These are phyloP conservation scores for Theileria sp. DNA, from an alignment of 169 alveolate species.

Conservation along the genomic window DNA sequence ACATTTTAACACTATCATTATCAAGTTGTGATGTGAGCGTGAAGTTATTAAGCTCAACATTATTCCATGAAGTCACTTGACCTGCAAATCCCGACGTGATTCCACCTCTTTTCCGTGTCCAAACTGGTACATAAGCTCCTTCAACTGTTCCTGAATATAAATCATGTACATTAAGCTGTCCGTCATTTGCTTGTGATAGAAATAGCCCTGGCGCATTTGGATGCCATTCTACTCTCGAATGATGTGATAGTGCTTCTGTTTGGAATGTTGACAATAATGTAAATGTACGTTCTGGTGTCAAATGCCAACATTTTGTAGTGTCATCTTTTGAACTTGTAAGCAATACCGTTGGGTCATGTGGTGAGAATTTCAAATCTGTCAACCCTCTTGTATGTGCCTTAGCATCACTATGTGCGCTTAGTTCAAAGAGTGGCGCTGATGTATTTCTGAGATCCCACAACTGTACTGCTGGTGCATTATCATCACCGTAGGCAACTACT, in stretches of 20 bases:
- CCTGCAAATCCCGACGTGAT: constrained; percentile 61
- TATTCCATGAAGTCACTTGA: constrained; percentile 39
- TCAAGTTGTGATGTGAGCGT: constrained; percentile 37
- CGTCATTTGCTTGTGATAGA: constrained; percentile 57
- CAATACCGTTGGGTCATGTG: constrained; percentile 75
- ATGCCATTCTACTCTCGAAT: constrained; percentile 57
- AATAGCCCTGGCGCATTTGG: constrained; percentile 60
- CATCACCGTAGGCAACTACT: constrained; percentile 80
- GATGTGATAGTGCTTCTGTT: constrained; percentile 64
- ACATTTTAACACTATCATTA: constrained; percentile 19
- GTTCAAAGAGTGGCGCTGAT: constrained; percentile 79
- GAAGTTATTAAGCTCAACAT: constrained; percentile 27
- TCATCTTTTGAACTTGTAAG: constrained; percentile 80
- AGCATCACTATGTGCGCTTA: constrained; percentile 73
- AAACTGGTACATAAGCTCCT: constrained; percentile 48
- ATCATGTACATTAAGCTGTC: constrained; percentile 38
- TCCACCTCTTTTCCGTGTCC: constrained; percentile 39
- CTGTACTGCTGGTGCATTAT: constrained; percentile 81
- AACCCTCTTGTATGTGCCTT: constrained; percentile 77
- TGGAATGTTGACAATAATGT: constrained; percentile 36
- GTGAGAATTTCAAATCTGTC: constrained; percentile 74
- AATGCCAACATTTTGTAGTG: constrained; percentile 75
- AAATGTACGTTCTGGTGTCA: constrained; percentile 50
- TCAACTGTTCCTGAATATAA: constrained; percentile 21
- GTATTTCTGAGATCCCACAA: constrained; percentile 84